A percentile compares a stretch with the other conserved stretches of the same genome.
These are phyloP conservation scores for Saturnispora ahearnii DNA, from an alignment of 805 yeast genomes.

Conservation along the genomic window DNA sequence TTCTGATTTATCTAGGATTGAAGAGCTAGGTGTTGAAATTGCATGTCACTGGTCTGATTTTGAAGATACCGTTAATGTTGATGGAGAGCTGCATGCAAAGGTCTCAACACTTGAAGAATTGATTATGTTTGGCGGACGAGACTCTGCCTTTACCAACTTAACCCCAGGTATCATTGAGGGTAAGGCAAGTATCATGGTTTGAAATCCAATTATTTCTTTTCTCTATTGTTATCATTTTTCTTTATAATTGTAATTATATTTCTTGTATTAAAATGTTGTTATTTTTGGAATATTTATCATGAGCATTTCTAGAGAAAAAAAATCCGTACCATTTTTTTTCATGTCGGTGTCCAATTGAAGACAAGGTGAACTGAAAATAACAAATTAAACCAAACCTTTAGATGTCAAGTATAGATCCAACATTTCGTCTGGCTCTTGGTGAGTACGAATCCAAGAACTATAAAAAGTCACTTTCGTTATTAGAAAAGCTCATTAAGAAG, in stretches of 20 bases:
- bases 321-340: neutral
- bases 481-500: slow-evolving; percentile 71
- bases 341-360: neutral
- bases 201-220: neutral
- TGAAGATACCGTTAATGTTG: slow-evolving; percentile 35
- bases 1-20: slow-evolving; percentile 25
- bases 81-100: slow-evolving; percentile 28
- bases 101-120: slow-evolving; percentile 70
- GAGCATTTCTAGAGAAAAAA: neutral
- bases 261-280: no score
- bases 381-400: neutral
- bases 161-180: slow-evolving; percentile 63
- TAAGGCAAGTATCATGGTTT: slow-evolving; percentile 18
- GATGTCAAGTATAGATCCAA: neutral
- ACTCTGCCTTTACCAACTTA: slow-evolving; percentile 55
- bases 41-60: slow-evolving; percentile 77
- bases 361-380: neutral
- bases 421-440: slow-evolving; percentile 70
- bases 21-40: slow-evolving; percentile 44
- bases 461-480: slow-evolving; percentile 69
- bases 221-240: neutral
- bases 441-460: slow-evolving; percentile 81
- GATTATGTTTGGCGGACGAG: slow-evolving; percentile 54
- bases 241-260: neutral
- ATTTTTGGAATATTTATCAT: neutral